phyloP scores from a whole-genome alignment of 805 yeast species.

The Lipomyces spencermartinsiae region DNA sequence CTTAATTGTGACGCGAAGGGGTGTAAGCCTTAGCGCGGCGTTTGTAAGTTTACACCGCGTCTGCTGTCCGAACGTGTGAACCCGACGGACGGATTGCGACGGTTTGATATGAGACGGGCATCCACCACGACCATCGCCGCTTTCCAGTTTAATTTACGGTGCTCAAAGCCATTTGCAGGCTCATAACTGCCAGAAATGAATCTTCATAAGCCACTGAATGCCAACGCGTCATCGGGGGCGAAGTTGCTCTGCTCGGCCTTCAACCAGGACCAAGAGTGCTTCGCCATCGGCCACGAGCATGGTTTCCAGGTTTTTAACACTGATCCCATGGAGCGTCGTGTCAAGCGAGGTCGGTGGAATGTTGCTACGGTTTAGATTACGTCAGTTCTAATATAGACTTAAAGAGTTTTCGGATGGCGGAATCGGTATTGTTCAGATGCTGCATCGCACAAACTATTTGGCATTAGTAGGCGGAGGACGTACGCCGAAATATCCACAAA shows the following conservation, averaged over 20 bases:
- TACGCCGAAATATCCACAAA: conserved; percentile 76
- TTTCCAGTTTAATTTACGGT: neutral
- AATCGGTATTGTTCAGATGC: conserved; percentile 78
- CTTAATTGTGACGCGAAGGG: too few species aligned
- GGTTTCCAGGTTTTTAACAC: conserved; percentile 88
- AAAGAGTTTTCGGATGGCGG: conserved; percentile 57
- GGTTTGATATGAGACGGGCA: too few species aligned
- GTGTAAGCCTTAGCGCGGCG: too few species aligned
- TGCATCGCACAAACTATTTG: conserved; percentile 87
- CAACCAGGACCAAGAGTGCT: conserved; percentile 91
- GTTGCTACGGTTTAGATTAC: neutral
- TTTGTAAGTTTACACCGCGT: neutral
- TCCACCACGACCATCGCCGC: neutral
- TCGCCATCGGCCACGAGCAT: conserved; percentile 77
- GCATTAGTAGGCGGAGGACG: conserved; percentile 91
- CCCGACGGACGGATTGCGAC: too few species aligned
- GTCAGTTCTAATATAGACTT: neutral
- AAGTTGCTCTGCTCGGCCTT: conserved; percentile 65
- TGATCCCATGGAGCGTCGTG: conserved; percentile 82
- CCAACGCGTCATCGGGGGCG: conserved; percentile 27
- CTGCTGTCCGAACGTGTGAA: too few species aligned
- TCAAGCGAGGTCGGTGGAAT: conserved; percentile 54
- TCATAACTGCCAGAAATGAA: conserved; percentile 24
- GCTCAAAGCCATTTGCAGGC: neutral
- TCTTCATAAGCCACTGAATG: conserved; percentile 34